Conservation (phyloP, 352 stramenopile genomes). For the Lagenidium sp. region DNA sequence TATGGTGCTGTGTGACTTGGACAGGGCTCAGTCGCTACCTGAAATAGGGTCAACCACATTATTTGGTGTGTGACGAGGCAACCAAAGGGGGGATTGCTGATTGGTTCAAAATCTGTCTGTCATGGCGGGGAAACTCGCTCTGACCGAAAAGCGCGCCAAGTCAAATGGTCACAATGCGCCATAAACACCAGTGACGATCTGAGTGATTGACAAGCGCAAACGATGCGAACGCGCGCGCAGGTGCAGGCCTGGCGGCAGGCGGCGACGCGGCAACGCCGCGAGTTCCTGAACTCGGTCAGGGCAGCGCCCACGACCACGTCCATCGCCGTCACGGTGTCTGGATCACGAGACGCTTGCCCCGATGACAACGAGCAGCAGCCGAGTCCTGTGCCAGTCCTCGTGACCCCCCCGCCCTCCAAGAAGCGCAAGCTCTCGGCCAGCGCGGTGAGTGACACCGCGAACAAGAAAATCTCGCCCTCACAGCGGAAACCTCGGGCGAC, state of each 20-base stretch:
- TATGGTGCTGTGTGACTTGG: too few relatives aligned
- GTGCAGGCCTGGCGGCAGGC: slow-evolving; percentile 7
- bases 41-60: too few relatives aligned
- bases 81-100: too few relatives aligned
- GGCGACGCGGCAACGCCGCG: slow-evolving; percentile 6
- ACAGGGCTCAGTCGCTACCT: too few relatives aligned
- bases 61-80: too few relatives aligned
- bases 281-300: neutral
- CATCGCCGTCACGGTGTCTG: slow-evolving; percentile 3
- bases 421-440: slow-evolving; percentile 7
- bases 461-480: slow-evolving; percentile 6
- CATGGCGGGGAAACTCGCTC: too few relatives aligned
- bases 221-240: slow-evolving; percentile 11
- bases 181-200: too few relatives aligned
- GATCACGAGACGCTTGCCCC: too few relatives aligned
- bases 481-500: slow-evolving; percentile 3
- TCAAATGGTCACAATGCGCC: too few relatives aligned
- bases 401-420: neutral
- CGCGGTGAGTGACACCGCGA: slow-evolving; percentile 1
- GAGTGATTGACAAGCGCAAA: too few relatives aligned
- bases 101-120: too few relatives aligned
- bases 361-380: neutral
- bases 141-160: too few relatives aligned
- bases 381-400: neutral
- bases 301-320: neutral